Conservation (phyloP, 2,329 filamentous ascomycete genomes). For the Pseudogymnoascus sp. region DNA sequence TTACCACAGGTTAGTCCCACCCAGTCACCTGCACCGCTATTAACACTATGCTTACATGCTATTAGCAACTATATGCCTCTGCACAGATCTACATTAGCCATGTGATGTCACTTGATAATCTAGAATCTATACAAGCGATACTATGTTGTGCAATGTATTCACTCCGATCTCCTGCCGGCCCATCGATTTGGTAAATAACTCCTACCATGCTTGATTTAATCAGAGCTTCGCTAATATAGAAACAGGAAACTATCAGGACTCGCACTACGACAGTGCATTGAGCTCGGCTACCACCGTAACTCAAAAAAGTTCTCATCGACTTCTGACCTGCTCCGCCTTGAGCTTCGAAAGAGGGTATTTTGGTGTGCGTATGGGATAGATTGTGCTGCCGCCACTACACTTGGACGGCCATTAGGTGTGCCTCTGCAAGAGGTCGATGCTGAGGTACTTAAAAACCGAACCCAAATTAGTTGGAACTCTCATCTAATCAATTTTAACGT, state of each 20-base stretch:
- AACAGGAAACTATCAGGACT: slow-evolving; percentile 23
- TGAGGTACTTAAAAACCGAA: slow-evolving; percentile 17
- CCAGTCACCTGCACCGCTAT: slow-evolving; percentile 18
- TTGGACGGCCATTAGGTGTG: slow-evolving; percentile 27
- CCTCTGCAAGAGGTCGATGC: slow-evolving; percentile 23
- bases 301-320: slow-evolving; percentile 14
- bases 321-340: slow-evolving; percentile 19
- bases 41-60: slow-evolving; percentile 15
- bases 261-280: slow-evolving; percentile 31
- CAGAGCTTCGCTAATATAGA: slow-evolving; percentile 13
- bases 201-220: slow-evolving; percentile 29
- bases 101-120: slow-evolving; percentile 22
- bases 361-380: slow-evolving; percentile 32
- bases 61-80: slow-evolving; percentile 19
- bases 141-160: slow-evolving; percentile 25
- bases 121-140: slow-evolving; percentile 23
- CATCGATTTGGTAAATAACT: slow-evolving; percentile 23
- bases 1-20: not conserved
- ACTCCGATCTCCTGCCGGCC: slow-evolving; percentile 22
- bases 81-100: slow-evolving; percentile 16
- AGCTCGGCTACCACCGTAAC: slow-evolving; percentile 31
- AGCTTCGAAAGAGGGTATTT: slow-evolving; percentile 29
- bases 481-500: not conserved
- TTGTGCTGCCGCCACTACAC: slow-evolving; percentile 26
- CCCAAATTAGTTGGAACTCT: slow-evolving; percentile 12